Evolutionary conservation across 83 land plant species (phyloP), one percentile per base, ranked within the genome.

Genomic region (Picea mariana): DNA sequence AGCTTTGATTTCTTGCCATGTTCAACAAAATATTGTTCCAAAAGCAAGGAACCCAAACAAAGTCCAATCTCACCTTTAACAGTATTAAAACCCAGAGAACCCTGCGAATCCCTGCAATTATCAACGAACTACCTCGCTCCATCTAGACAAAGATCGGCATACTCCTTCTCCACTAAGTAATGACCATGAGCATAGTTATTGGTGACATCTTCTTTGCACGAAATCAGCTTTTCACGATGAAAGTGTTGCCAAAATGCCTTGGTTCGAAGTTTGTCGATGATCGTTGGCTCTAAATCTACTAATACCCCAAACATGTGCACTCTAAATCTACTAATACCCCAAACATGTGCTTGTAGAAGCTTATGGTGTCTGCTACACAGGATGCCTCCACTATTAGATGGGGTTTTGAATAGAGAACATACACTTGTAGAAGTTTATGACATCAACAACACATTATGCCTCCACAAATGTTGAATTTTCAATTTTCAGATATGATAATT

Each of bases 181-280:
- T 89, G 91, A 62, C 91, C 91, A 69, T 89, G 91, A 34, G 91
- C 91, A 71, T 87, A 89, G 85, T 89, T 89, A 77, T 89, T 89
- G 73, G 91, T 89, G 31, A 89, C 91, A 83, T 89, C 91, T 82
- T 89, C 91, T 63, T 89, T 89, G 9, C 91, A 89, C 20, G 87
- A 84, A 79, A 89, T 89, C 47, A 89, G 91, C 83, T 89, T 89
- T 72, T 89, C 91, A 1, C 88, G 90, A 76, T 88, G 90, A 83
- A 88, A 86, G 49, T 86, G 86, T 88, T 88, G 90, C 59, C 91
- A 84, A 55, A 87, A 89, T 13, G 89, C 82, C 5, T 89, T 89
- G 1, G 91, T 89, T 20, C 91, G 85, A 62, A 89, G 89, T 69
- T 89, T 89, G 52, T 89, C 91, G 80, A 89, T 85, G 82, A 89